Evolutionary conservation across 305 asterid genomes (phyloP).

Genomic region (Fraxinus latifolia): DNA sequence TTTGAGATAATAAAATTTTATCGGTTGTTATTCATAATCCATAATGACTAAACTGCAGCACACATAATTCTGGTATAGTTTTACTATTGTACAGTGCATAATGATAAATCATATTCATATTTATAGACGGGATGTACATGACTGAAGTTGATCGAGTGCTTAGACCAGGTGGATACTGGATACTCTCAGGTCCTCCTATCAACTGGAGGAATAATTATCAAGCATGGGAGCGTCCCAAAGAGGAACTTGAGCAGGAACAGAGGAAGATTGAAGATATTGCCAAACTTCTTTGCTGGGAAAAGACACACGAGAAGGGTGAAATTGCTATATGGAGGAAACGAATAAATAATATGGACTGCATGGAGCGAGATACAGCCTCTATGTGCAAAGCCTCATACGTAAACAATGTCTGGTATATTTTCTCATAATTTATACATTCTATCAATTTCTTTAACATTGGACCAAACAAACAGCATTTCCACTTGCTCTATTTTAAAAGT

Average conservation of each 20-base stretch:
- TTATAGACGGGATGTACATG: conserved; percentile 41
- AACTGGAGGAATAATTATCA: conserved; percentile 35
- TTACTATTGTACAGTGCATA: background rate
- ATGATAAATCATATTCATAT: background rate
- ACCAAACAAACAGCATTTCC: background rate
- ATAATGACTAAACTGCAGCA: background rate
- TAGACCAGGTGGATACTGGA: conserved; percentile 53
- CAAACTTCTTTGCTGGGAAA: conserved; percentile 47
- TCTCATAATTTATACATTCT: background rate
- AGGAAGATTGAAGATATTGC: conserved; percentile 45
- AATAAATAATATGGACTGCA: conserved; percentile 31
- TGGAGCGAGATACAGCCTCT: conserved; percentile 28
- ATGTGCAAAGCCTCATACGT: conserved; percentile 29
- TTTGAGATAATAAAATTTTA: background rate
- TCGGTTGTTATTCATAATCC: background rate
- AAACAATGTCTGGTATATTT: conserved; percentile 38
- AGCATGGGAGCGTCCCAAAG: conserved; percentile 41
- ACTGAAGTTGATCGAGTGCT: conserved; percentile 48
- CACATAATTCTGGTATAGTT: background rate
- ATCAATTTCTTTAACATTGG: background rate
- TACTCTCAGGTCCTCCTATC: conserved; percentile 51
- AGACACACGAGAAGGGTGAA: conserved; percentile 40
- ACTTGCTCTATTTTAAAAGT: background rate
- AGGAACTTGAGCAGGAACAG: conserved; percentile 43
- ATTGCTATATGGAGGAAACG: conserved; percentile 47